Conservation (phyloP, 352 stramenopile genomes). For the Globisporangium echinulatum region DNA sequence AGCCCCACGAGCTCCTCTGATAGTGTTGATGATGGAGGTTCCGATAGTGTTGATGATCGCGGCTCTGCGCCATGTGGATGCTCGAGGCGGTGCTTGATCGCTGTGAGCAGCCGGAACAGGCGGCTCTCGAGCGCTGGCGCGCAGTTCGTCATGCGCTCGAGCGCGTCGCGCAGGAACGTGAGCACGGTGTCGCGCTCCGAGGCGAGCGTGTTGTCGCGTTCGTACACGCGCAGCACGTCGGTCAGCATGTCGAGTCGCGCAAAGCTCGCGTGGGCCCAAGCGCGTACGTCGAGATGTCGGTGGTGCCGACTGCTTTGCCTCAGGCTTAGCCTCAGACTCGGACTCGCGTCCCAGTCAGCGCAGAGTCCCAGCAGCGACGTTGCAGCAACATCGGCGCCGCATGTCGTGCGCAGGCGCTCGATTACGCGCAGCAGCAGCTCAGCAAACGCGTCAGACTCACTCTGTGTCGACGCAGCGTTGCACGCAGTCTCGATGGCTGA, state of each 20-base stretch:
- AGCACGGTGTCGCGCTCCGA: constrained; percentile 22
- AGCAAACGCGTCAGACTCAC: not conserved
- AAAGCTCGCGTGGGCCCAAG: constrained; percentile 20
- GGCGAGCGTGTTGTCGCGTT: constrained; percentile 11
- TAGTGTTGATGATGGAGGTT: not conserved
- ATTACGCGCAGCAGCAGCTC: not conserved
- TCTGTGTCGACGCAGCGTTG: not conserved
- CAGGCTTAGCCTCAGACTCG: not conserved
- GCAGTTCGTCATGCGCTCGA: constrained; percentile 30
- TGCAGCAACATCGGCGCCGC: not conserved
- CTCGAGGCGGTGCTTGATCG: constrained; percentile 18
- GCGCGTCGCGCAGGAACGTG: constrained; percentile 21
- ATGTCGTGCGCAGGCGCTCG: not conserved
- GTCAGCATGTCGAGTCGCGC: constrained; percentile 21
- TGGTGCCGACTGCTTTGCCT: not conserved
- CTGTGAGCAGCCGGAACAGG: constrained; percentile 26
- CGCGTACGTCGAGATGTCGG: not conserved
- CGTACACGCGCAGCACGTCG: constrained; percentile 30
- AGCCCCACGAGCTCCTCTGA: not conserved
- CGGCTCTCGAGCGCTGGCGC: constrained; percentile 21
- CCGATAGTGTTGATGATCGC: not conserved
- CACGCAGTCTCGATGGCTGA: not conserved
- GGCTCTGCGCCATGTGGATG: not conserved
- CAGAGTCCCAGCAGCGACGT: constrained; percentile 7
- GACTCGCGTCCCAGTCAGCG: constrained; percentile 13